Percentiles rank a stretch among this genome's conserved stretches.
Conservation (phyloP, 306 rosid species). For the Sicyos baderoa region DNA sequence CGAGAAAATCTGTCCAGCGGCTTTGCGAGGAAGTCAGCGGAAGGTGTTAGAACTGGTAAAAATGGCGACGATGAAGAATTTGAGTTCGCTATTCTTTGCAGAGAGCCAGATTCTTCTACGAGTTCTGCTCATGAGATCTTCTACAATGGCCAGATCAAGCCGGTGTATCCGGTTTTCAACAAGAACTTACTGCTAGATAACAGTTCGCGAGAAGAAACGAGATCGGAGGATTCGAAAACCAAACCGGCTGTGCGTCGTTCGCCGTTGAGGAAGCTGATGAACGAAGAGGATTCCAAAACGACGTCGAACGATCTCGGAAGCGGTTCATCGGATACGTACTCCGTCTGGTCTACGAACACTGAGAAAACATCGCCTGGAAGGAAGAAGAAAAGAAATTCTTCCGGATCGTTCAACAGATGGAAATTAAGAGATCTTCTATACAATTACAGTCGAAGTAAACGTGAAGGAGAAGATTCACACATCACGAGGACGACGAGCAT, state of each 20-base stretch:
- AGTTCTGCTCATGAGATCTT: slow-evolving; percentile 81
- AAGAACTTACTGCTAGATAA: slow-evolving; percentile 25
- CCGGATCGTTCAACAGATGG: slow-evolving; percentile 63
- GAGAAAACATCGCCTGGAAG: slow-evolving; percentile 1
- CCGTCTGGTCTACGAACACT: slow-evolving; percentile 36
- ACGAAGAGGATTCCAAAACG: slow-evolving; percentile 58
- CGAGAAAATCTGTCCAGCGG: neutral
- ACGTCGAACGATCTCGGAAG: slow-evolving; percentile 51
- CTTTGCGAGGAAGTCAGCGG: neutral
- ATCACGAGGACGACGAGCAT: slow-evolving; percentile 19
- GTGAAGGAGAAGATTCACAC: slow-evolving; percentile 37
- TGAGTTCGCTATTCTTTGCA: slow-evolving; percentile 46
- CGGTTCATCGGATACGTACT: too few species aligned
- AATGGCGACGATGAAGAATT: slow-evolving; percentile 36
- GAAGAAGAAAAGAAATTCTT: slow-evolving; percentile 46
- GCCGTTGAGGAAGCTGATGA: slow-evolving; percentile 65
- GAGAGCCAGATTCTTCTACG: slow-evolving; percentile 31
- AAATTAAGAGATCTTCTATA: slow-evolving; percentile 45
- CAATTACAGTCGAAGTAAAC: slow-evolving; percentile 35
- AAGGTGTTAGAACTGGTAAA: neutral
- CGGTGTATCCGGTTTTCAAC: slow-evolving; percentile 53
- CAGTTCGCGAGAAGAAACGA: neutral
- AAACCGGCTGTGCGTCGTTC: slow-evolving; percentile 28
- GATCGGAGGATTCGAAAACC: slow-evolving; percentile 13
- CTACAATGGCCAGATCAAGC: slow-evolving; percentile 67